Evolutionary conservation across 306 rosid species (phyloP).

Genomic region (Abrus pulchellus): DNA sequence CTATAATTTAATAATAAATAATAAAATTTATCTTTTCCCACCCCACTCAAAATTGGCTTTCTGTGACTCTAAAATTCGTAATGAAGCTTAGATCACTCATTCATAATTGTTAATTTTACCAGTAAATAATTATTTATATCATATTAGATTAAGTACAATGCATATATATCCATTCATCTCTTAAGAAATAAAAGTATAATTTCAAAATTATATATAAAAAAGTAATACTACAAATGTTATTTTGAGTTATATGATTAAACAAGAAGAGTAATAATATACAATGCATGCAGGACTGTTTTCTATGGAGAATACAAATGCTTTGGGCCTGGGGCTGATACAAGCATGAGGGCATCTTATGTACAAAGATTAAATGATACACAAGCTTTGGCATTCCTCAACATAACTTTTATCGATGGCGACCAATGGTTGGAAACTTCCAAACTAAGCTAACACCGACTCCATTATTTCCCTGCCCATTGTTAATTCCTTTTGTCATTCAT

Average conservation of each 20-base stretch:
- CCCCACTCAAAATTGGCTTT: no score
- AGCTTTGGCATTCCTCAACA: constrained; percentile 65
- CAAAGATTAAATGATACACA: constrained; percentile 74
- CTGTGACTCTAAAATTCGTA: no score
- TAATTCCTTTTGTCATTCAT: constrained; percentile 29
- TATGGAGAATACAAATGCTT: constrained; percentile 87
- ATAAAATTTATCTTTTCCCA: no score
- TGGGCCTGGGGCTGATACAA: constrained; percentile 71
- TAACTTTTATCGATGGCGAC: constrained; percentile 72
- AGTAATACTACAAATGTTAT: no score
- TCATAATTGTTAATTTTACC: no score
- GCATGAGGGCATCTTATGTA: constrained; percentile 65
- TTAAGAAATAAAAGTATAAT: no score
- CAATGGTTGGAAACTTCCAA: constrained; percentile 65
- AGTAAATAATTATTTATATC: no score
- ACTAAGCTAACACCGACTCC: not conserved
- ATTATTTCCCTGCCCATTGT: not conserved
- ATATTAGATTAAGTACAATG: no score
- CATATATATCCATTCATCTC: no score
- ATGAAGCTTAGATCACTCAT: no score
- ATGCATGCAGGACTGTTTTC: constrained; percentile 69
- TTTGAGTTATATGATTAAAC: not conserved
- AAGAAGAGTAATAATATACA: not conserved
- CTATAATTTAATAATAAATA: no score
- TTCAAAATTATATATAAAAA: no score